Evolutionary conservation across 1,284 basidiomycete species (phyloP).

Genomic region (Phaffia rhodozyma): DNA sequence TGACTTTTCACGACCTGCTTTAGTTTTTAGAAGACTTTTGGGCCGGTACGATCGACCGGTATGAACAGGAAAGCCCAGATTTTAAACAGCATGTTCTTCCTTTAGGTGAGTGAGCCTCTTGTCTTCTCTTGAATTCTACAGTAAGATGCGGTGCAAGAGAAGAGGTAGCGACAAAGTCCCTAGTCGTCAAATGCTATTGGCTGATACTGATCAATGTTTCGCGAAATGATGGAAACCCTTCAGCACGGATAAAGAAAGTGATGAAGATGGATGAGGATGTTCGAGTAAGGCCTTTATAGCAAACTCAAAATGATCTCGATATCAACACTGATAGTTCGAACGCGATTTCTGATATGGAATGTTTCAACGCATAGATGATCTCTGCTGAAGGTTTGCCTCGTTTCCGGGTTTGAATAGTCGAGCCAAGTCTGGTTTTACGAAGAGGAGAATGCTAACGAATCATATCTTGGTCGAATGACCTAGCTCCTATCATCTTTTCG

Average conservation of each 20-base stretch:
- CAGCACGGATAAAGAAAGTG: constrained; percentile 91
- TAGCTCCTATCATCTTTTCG: not conserved
- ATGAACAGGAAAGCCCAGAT: constrained; percentile 65
- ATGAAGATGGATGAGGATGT: constrained; percentile 97
- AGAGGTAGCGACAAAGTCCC: no score
- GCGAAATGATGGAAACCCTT: constrained; percentile 13
- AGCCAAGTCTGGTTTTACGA: not conserved
- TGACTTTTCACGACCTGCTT: no score
- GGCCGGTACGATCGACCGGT: no score
- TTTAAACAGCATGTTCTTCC: constrained; percentile 76
- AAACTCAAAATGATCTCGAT: not conserved
- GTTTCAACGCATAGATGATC: constrained; percentile 58
- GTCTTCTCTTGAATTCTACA: no score
- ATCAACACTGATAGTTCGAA: not conserved
- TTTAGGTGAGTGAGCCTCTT: no score
- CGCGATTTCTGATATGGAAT: not conserved
- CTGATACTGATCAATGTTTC: no score
- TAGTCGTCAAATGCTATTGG: no score
- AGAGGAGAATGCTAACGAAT: not conserved
- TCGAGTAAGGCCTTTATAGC: constrained; percentile 47
- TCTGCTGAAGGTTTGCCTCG: constrained; percentile 66
- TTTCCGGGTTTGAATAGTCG: not conserved
- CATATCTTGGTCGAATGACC: constrained; percentile 6
- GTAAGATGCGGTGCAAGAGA: no score
- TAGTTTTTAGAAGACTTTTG: no score